Base-by-base conservation (phyloP, 2,329 filamentous ascomycete species). In the Paraphoma sp. region DNA sequence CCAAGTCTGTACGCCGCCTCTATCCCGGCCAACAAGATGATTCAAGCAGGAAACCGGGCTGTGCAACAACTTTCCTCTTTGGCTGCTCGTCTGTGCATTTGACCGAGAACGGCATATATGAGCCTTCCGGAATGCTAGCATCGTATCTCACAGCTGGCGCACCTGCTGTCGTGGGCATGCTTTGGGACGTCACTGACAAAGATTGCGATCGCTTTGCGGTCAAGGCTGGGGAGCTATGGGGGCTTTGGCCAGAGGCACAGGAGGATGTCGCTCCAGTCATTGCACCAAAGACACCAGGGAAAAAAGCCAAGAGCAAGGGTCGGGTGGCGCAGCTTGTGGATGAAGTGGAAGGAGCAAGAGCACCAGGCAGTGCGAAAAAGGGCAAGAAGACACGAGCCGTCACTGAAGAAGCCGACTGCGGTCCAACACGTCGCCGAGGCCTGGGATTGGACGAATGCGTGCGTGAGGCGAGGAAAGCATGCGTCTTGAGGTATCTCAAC, bases 141-240 rank as follows among this genome's bases (percentile, higher is more conserved):
- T 93, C 93, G 68, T 98, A 98, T 78, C 88, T 99, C 78, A 88
- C 94, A 65, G 93, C 93, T 0, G 94, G 76, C 67, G 80, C 72
- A 65, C 93, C 92, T 3, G 93, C 94, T 0, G 87, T 98, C 9
- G 88, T 98, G 2, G 95, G 93, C 45, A 97, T 93, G 14, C 82
- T 99, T 38, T 99, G 95, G 95, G 95, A 99, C 76, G 95, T 99
- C 48, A 99, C 95, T 9, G 95, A 99, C 75, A 91, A 91, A 69
- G 95, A 99, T 75, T 97, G 97, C 74, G 96, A 99, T 79, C 90
- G 93, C 16, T 96, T 97, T 75, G 91, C 93, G 0, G 87, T 89
- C 33, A 83, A 85, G 28, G 82, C 90, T 2, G 90, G 97, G 73
- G 90, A 95, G 72, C 84, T 89, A 67, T 99, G 95, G 95, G 95